Evolutionary conservation across 75 land plant genomes (phyloP).

Genomic region (Adiantum capillusveneris): DNA sequence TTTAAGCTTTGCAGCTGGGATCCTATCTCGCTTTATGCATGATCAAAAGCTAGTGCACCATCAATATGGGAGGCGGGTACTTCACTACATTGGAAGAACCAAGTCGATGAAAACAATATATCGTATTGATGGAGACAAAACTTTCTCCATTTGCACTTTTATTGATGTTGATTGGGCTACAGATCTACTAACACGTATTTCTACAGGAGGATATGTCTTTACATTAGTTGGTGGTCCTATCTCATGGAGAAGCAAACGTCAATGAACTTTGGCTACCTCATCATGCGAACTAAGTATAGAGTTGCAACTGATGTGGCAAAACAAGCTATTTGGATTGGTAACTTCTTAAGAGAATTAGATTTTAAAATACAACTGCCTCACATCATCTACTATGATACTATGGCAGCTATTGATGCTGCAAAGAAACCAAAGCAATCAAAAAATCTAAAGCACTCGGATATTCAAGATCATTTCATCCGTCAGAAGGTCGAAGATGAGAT

Average conservation of each 20-base stretch:
- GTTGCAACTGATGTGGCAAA: neutral
- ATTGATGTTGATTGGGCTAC: constrained; percentile 11
- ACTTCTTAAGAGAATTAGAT: constrained; percentile 3
- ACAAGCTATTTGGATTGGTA: constrained; percentile 17
- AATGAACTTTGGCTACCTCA: constrained; percentile 12
- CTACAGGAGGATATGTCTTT: constrained; percentile 11
- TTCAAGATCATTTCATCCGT: constrained; percentile 4
- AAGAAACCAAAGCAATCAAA: constrained; percentile 10
- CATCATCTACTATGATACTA: constrained; percentile 8
- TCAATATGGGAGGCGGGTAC: constrained; percentile 10
- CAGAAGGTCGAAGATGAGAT: constrained; percentile 3
- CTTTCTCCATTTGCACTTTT: neutral
- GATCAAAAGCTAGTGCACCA: neutral
- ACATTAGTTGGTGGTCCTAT: constrained; percentile 7
- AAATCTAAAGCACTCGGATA: constrained; percentile 9
- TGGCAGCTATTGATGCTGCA: constrained; percentile 3
- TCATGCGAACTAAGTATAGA: constrained; percentile 8
- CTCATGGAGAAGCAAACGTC: constrained; percentile 9
- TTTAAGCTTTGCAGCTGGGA: constrained; percentile 1
- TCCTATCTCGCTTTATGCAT: constrained; percentile 5
- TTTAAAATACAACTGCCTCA: neutral
- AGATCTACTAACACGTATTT: neutral
- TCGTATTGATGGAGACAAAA: neutral
- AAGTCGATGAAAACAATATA: neutral
- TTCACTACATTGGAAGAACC: constrained; percentile 12